Evolutionary conservation across 1,139 yeast genomes (phyloP).

Genomic region (Wickerhamiella infanticola): DNA sequence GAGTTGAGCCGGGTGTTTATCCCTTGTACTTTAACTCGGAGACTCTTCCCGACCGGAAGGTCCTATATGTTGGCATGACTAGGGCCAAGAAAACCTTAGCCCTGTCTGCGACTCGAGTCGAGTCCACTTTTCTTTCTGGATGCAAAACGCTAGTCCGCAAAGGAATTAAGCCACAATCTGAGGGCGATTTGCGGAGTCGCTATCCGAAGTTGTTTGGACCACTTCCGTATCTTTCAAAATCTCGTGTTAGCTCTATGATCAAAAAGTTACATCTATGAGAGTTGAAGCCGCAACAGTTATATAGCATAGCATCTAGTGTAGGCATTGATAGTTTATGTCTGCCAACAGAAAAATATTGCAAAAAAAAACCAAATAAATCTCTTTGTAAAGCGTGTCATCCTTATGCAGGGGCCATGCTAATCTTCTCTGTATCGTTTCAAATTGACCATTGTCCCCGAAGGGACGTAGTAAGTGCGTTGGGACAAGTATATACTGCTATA

Average conservation of each 20-base stretch:
- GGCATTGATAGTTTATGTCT: too few species aligned
- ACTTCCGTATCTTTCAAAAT: background rate
- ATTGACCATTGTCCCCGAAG: constrained; percentile 46
- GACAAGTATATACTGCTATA: too few species aligned
- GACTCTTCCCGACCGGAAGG: constrained; percentile 50
- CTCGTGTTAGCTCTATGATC: background rate
- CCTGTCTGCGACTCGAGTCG: background rate
- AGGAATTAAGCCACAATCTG: background rate
- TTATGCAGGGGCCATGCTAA: constrained; percentile 99
- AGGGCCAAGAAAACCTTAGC: constrained; percentile 37
- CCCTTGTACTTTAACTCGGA: constrained; percentile 33
- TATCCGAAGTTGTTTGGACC: background rate
- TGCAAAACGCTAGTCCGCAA: background rate
- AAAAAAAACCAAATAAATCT: constrained; percentile 71
- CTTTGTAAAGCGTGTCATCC: constrained; percentile 97
- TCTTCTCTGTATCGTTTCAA: constrained; percentile 93
- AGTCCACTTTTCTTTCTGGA: background rate
- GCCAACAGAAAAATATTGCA: background rate
- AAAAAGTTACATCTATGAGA: background rate
- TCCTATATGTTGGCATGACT: constrained; percentile 62
- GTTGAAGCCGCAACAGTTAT: background rate
- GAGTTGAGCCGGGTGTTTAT: constrained; percentile 43
- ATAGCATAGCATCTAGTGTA: too few species aligned
- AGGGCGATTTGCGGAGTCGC: background rate
- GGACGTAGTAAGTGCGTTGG: constrained; percentile 13